Evolutionary conservation across 257 asterid genomes (phyloP), one percentile per base, ranked within the genome.

Genomic region (Nicotiana tomentosiformis): DNA sequence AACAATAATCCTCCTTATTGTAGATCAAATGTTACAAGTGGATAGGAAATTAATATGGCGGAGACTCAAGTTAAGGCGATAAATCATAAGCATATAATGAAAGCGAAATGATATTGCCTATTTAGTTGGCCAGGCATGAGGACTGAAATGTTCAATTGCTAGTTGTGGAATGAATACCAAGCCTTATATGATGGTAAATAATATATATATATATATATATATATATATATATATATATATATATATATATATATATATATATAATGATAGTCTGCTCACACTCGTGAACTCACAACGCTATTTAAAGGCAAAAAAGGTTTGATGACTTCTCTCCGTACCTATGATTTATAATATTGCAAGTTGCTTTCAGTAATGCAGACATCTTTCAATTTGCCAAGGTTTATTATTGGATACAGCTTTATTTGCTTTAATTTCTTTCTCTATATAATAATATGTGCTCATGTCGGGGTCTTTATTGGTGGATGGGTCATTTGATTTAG

Each of bases 291-390:
- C 80, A 76, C 80, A 51, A 14, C 29, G 16, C 29, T 76, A 51
- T 29, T 26, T 49, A 18, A 74, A 74, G 23, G 16, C 23, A 72
- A 12, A 26, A 20, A 5, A 7, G 16, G 3, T 12, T 72, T 18
- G 4, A 46, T 72, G 79, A 49, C 57, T 12, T 70, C 26, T 58
- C 64, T 6, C 20, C 26, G 26, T 58, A n/a, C 65, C 4, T 39
- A 17, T 39, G 57, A 18, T 37, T 70, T 20, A 2, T 69, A 43
- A 49, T 76, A 76, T 15, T 51, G 64, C 65, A 76, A 76, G 80
- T 76, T 76, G 80, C 23, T 76, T 76, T 53, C 30, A 76, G 35
- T 32, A 76, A 51, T 46, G 80, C 29, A 51, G 64, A 51, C 80
- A 26, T 76, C 64, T 72, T 43, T 72, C 35, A 32, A 32, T 3